Evolutionary conservation across 306 rosid genomes (phyloP).

Genomic region (Astragalus glycyphyllos): DNA sequence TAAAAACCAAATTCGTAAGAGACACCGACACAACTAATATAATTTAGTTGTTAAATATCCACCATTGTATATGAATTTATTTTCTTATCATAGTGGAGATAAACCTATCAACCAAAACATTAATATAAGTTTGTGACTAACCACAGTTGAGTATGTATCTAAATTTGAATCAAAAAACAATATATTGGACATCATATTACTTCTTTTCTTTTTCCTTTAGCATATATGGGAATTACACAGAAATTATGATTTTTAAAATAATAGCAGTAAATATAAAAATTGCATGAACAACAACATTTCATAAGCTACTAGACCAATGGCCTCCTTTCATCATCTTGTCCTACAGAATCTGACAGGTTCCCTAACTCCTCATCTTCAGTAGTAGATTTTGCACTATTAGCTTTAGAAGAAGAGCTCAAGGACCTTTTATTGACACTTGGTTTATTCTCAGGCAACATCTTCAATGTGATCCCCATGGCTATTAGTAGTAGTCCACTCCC

Average conservation of each 20-base stretch:
- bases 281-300: slow-evolving; percentile 6
- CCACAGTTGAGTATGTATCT: background rate
- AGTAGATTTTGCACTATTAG: slow-evolving; percentile 40
- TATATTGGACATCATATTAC: slow-evolving; percentile 26
- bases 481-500: slow-evolving; percentile 85
- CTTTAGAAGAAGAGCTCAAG: slow-evolving; percentile 35
- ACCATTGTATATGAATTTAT: no score
- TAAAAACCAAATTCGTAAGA: no score
- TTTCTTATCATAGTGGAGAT: background rate
- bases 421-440: slow-evolving; percentile 41
- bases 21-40: no score
- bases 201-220: slow-evolving; percentile 31
- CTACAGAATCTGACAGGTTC: slow-evolving; percentile 28
- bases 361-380: slow-evolving; percentile 41
- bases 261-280: slow-evolving; percentile 20
- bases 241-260: slow-evolving; percentile 25
- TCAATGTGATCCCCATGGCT: slow-evolving; percentile 89
- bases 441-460: slow-evolving; percentile 78
- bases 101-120: no score
- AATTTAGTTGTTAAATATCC: no score
- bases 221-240: slow-evolving; percentile 32
- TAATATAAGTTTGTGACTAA: background rate
- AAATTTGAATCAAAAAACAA: slow-evolving; percentile 15
- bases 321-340: slow-evolving; percentile 64
- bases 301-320: slow-evolving; percentile 61